A percentile compares a stretch with the other conserved stretches of the same genome.
These are phyloP conservation scores for Sclerotinia glacialis DNA, from an alignment of 2,329 filamentous ascomycete genomes.

Conservation along the genomic window DNA sequence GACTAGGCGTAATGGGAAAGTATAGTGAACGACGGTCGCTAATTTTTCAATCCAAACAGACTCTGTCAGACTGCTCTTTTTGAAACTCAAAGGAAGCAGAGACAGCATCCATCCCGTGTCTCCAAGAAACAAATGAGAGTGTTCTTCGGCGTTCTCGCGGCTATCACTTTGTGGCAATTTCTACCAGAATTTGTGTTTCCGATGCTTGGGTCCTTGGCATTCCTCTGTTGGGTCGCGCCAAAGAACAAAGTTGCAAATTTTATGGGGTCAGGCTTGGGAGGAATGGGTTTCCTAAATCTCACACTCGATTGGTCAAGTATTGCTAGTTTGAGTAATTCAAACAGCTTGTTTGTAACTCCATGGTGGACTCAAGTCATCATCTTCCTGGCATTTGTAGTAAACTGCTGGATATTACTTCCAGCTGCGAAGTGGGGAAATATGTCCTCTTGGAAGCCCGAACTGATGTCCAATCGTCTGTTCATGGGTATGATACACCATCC, in stretches of 20 bases:
- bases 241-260: conserved; percentile 58
- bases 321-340: conserved; percentile 44
- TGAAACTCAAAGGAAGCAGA: conserved; percentile 54
- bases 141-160: conserved; percentile 54
- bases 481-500: conserved; percentile 39
- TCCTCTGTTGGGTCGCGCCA: conserved; percentile 62
- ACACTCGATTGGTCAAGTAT: conserved; percentile 61
- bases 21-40: not conserved
- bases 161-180: conserved; percentile 59
- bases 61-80: conserved; percentile 57
- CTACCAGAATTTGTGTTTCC: conserved; percentile 60
- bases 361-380: conserved; percentile 59
- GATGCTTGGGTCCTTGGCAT: conserved; percentile 57
- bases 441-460: conserved; percentile 49
- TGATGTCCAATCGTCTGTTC: conserved; percentile 59
- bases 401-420: conserved; percentile 57
- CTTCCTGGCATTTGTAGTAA: conserved; percentile 54
- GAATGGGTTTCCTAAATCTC: conserved; percentile 60
- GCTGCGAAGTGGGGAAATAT: conserved; percentile 57
- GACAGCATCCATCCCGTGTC: conserved; percentile 48
- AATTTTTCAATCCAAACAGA: conserved; percentile 20
- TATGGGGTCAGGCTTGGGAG: conserved; percentile 58
- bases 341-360: conserved; percentile 53
- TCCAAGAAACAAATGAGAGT: conserved; percentile 54
- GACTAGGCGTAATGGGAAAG: not conserved